phyloP scores from a whole-genome alignment of 345 rosid species.

The Brassica carinata region DNA sequence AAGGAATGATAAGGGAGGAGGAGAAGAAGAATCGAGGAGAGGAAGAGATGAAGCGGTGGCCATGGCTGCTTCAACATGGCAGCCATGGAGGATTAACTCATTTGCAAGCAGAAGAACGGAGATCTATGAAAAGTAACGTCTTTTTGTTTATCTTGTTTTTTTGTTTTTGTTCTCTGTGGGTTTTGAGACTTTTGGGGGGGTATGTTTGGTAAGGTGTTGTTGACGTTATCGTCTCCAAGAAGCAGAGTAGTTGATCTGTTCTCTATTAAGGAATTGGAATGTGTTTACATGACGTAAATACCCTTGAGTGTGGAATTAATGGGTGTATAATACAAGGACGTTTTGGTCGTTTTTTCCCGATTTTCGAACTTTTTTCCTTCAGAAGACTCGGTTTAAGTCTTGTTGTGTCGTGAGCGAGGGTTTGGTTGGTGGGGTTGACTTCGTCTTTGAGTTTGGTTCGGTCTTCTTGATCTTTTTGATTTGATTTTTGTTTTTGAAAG shows the following conservation, averaged over 20 bases:
- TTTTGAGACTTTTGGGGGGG: conserved; percentile 15
- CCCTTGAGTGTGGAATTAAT: background rate
- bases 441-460: conserved; percentile 22
- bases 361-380: background rate
- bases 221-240: conserved; percentile 18
- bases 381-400: conserved; percentile 2
- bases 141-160: conserved; percentile 21
- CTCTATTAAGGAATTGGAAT: background rate
- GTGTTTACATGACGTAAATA: background rate
- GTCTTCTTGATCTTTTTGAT: background rate
- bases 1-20: conserved; percentile 40
- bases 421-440: conserved; percentile 31
- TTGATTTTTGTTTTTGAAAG: background rate
- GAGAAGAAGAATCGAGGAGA: background rate
- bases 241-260: conserved; percentile 38
- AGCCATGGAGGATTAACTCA: conserved; percentile 44
- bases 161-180: conserved; percentile 1
- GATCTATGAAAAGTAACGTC: conserved; percentile 1
- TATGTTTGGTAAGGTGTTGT: conserved; percentile 10
- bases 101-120: background rate
- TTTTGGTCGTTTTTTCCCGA: background rate
- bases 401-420: conserved; percentile 34
- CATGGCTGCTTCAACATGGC: conserved; percentile 48
- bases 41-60: conserved; percentile 19
- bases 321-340: background rate